Base-by-base conservation (phyloP, 306 rosid species). In the Begonia peltatifolia region DNA sequence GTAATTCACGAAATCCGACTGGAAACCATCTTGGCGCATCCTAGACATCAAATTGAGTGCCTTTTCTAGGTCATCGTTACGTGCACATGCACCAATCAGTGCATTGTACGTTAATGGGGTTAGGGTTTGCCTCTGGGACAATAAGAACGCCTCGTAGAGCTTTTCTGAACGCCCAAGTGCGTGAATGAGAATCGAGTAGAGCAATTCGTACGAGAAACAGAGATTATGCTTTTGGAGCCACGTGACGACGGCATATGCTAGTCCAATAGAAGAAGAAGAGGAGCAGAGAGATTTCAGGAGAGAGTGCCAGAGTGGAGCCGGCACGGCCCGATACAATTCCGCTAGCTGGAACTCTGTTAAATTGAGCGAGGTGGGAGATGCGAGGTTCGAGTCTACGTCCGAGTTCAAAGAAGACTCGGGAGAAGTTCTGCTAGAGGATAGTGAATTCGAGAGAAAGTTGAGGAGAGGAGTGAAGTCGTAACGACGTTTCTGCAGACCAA, bases 171-270 rank as follows among this genome's bases (percentile, higher is more conserved):
- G 80, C 8, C 93, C 93, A 10, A 88, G 94, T 13, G 95, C 97
- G 83, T 88, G 87, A 64, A 88, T 88, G 42, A 88, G 83, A 46
- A 88, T 88, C 8, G 97, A 88, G 64, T 84, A 88, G 30, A 88
- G 84, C 13, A 88, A 67, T 70, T 88, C 95, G 60, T 88, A 88
- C 0, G 96, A 84, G 81, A 77, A 88, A 57, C 96, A 88, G 41
- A 88, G 81, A 17, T 88, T 88, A 81, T 88, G 96, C 53, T 70
- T 84, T 47, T 82, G 81, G 16, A 88, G 87, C 96, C 96, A 84
- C 7, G 84, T 71, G 58, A 88, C 96, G 59, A 84, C 84, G 57
- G 76, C 76, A 71, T 84, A 88, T 2, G 93, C 96, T 10, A 82
- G 68, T 3, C 64, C 65, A 11, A 88, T 70, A 9, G 88, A 76